phyloP scores from a whole-genome alignment of 768 basidiomycete genomes.

The Leucocoprinus sp. region DNA sequence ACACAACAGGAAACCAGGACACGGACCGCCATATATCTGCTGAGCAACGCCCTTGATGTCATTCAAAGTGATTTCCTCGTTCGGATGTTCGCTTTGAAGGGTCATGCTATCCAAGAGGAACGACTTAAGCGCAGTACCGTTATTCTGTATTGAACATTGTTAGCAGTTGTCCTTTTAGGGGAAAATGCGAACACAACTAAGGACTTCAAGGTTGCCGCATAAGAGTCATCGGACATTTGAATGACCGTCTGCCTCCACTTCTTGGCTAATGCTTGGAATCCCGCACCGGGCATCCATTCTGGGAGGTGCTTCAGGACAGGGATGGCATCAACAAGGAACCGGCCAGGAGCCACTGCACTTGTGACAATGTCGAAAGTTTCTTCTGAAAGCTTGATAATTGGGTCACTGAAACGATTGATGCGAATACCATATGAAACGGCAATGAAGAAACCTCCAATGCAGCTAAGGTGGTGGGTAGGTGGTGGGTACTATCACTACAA shows the following conservation, averaged over 20 bases:
- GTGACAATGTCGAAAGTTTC: neutral
- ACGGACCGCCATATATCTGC: conserved; percentile 5
- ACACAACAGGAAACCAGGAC: neutral
- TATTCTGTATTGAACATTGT: neutral
- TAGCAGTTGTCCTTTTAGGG: neutral
- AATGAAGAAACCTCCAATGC: conserved; percentile 4
- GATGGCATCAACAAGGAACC: conserved; percentile 11
- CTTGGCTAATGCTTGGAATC: conserved; percentile 6
- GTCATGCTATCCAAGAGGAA: neutral
- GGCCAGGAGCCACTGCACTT: conserved; percentile 6
- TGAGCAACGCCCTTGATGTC: neutral
- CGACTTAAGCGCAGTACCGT: neutral
- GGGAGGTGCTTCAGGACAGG: conserved; percentile 11
- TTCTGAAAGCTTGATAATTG: conserved; percentile 7
- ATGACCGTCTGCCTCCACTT: neutral
- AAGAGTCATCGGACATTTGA: neutral
- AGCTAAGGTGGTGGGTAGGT: neutral
- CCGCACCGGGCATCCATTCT: conserved; percentile 12
- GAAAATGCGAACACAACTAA: neutral
- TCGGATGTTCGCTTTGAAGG: neutral
- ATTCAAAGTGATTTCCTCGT: neutral
- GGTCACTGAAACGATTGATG: conserved; percentile 4
- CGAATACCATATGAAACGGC: conserved; percentile 8
- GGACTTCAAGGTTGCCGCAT: neutral
- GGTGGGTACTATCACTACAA: too few species aligned